Percentiles rank a stretch among this genome's conserved stretches.
These are phyloP conservation scores for Apium graveolens DNA, from an alignment of 129 eudicot species.

Conservation along the genomic window DNA sequence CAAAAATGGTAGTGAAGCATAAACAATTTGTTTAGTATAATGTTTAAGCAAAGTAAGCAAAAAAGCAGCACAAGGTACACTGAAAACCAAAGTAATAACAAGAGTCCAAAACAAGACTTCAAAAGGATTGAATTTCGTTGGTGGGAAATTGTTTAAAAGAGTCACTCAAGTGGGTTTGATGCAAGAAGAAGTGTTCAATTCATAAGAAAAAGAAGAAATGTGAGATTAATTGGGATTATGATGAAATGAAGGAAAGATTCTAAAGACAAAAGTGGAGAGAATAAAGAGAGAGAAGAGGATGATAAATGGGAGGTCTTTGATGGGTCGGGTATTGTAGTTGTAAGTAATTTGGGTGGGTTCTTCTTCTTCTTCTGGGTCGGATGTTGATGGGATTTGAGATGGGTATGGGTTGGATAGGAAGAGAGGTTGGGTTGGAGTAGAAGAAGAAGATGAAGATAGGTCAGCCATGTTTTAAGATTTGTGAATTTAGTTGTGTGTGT, in stretches of 20 bases:
- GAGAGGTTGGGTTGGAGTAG: constrained; percentile 40
- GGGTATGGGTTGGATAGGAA: too few species aligned
- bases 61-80: constrained; percentile 55
- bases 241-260: constrained; percentile 61
- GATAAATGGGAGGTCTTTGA: constrained; percentile 68
- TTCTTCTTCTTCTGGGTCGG: constrained; percentile 37
- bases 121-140: constrained; percentile 23
- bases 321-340: constrained; percentile 42
- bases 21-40: constrained; percentile 85
- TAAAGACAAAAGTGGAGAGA: constrained; percentile 65
- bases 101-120: constrained; percentile 52
- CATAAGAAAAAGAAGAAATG: constrained; percentile 43
- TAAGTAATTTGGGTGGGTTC: constrained; percentile 59
- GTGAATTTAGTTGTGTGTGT: not conserved
- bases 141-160: constrained; percentile 4
- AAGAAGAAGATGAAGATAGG: too few species aligned
- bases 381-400: constrained; percentile 22
- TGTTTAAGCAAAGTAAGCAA: constrained; percentile 68
- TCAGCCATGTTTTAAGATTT: not conserved
- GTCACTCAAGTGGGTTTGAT: not conserved
- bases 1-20: constrained; percentile 61
- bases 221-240: constrained; percentile 50
- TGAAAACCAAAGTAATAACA: constrained; percentile 62
- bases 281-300: constrained; percentile 52
- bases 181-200: constrained; percentile 50